A percentile compares a stretch with the other conserved stretches of the same genome.
Conservation (phyloP, 2,329 filamentous ascomycete species). For the Stemphylium lycopersici region DNA sequence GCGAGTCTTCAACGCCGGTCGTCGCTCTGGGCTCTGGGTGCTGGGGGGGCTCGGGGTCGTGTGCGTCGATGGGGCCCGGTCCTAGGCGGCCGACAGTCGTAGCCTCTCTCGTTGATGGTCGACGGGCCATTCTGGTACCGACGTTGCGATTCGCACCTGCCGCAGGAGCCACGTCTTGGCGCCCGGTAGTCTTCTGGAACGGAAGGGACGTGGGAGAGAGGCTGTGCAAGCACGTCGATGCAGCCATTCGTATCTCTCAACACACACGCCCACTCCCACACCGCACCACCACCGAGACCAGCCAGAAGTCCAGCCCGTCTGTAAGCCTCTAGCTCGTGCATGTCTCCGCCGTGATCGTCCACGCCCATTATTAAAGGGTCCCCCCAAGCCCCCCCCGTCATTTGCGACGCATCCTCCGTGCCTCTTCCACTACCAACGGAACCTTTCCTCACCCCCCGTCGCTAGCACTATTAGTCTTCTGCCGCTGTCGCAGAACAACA, state of each 20-base stretch:
- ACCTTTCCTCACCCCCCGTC: neutral
- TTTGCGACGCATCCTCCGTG: conserved; percentile 1
- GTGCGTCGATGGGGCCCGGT: neutral
- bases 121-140: conserved; percentile 11
- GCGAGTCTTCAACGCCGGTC: conserved; percentile 5
- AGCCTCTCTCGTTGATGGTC: conserved; percentile 1
- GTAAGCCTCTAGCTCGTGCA: conserved; percentile 9
- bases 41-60: neutral
- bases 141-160: conserved; percentile 16
- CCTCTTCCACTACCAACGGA: neutral
- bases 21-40: neutral
- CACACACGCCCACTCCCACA: conserved; percentile 5
- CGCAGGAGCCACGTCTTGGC: conserved; percentile 18
- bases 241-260: conserved; percentile 17
- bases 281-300: conserved; percentile 12
- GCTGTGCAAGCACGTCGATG: conserved; percentile 9
- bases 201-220: conserved; percentile 4
- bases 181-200: conserved; percentile 13
- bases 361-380: conserved; percentile 27
- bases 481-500: neutral
- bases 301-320: conserved; percentile 11
- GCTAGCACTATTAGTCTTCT: neutral
- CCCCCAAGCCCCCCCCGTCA: conserved; percentile 3
- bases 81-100: neutral
- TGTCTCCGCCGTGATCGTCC: conserved; percentile 19